Conservation (phyloP, 352 stramenopile genomes). For the Thraustochytrium sp. region DNA sequence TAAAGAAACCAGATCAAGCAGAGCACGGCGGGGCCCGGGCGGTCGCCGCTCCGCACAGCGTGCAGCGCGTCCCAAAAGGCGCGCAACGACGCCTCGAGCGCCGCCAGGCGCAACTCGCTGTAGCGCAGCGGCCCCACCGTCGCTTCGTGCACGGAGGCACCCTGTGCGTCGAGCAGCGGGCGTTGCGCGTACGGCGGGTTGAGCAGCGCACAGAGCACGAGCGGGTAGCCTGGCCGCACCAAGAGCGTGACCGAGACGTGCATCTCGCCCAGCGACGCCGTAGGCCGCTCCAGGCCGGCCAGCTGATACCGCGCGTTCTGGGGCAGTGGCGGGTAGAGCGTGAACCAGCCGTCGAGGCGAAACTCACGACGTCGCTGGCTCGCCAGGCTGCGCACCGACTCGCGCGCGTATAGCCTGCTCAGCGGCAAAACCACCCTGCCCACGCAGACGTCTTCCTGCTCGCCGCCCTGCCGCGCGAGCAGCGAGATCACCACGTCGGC, state of each 20-base stretch:
- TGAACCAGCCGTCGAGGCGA: background rate
- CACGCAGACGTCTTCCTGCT: background rate
- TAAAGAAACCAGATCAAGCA: no score
- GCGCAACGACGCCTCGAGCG: background rate
- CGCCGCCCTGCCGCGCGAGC: background rate
- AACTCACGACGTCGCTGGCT: background rate
- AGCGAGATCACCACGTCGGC: background rate
- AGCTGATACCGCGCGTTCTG: background rate
- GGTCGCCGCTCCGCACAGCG: background rate
- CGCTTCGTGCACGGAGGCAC: background rate
- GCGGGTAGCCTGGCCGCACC: background rate
- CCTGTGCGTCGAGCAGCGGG: background rate
- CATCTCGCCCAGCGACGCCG: background rate
- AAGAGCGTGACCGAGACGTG: background rate
- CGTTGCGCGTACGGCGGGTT: background rate
- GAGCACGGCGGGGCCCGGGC: background rate
- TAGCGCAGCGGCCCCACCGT: background rate
- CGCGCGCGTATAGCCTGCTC: background rate
- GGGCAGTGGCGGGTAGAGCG: background rate
- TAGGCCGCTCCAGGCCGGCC: background rate
- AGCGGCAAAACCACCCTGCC: background rate
- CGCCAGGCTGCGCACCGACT: background rate
- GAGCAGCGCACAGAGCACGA: background rate
- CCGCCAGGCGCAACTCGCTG: background rate
- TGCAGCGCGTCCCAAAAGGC: background rate